These are phyloP conservation scores for Candida incommunis DNA, from an alignment of 805 yeast species.

Conservation along the genomic window DNA sequence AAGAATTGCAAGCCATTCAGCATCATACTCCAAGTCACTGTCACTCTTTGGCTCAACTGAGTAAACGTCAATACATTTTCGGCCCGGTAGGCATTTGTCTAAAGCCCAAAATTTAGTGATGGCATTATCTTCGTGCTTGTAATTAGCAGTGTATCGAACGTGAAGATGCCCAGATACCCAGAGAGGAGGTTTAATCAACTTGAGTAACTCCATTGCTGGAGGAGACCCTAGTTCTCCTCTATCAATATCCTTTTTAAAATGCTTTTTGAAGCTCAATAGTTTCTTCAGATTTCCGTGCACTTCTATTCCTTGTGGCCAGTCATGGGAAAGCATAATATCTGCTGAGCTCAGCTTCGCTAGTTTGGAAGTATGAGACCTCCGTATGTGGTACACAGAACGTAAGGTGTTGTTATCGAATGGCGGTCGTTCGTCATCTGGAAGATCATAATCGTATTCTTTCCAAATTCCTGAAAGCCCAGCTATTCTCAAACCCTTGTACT, in stretches of 20 bases:
- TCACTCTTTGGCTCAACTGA: background rate
- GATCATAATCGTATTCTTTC: slow-evolving; percentile 35
- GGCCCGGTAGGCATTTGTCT: slow-evolving; percentile 61
- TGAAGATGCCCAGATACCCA: slow-evolving; percentile 94
- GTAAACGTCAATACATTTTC: background rate
- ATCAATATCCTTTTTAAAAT: slow-evolving; percentile 49
- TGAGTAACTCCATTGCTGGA: slow-evolving; percentile 40
- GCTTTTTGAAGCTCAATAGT: slow-evolving; percentile 48
- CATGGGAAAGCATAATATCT: slow-evolving; percentile 67
- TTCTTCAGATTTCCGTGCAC: slow-evolving; percentile 41
- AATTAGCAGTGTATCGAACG: slow-evolving; percentile 48
- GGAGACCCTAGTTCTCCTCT: slow-evolving; percentile 60
- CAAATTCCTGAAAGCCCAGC: slow-evolving; percentile 80
- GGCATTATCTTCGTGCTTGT: slow-evolving; percentile 22
- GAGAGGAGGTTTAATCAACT: slow-evolving; percentile 40
- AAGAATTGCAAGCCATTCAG: background rate
- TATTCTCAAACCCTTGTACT: slow-evolving; percentile 63
- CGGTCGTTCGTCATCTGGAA: slow-evolving; percentile 26
- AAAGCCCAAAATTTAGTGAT: slow-evolving; percentile 54
- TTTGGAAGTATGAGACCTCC: slow-evolving; percentile 46
- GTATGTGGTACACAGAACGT: slow-evolving; percentile 59
- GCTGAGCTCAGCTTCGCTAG: slow-evolving; percentile 19
- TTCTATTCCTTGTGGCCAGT: slow-evolving; percentile 84
- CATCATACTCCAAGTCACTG: background rate
- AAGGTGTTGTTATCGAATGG: slow-evolving; percentile 36